A percentile compares a stretch with the other conserved stretches of the same genome.
phyloP scores from a whole-genome alignment of 768 basidiomycete species.

The Zangia roseola region DNA sequence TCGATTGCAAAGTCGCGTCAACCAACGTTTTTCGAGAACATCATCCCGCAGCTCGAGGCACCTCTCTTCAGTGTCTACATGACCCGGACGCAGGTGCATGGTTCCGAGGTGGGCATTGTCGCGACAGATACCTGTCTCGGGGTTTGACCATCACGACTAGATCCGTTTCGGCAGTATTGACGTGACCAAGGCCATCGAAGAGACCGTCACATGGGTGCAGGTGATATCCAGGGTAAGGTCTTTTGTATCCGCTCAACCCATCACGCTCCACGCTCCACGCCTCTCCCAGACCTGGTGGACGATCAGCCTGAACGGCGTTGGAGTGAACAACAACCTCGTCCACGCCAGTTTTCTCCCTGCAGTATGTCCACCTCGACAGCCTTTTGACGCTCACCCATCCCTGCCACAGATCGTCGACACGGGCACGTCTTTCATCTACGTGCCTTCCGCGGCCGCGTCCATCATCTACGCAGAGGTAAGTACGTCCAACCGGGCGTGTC shows the following conservation, averaged over 20 bases:
- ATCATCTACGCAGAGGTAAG: constrained; percentile 47
- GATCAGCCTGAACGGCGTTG: constrained; percentile 46
- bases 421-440: constrained; percentile 64
- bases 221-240: constrained; percentile 36
- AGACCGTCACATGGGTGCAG: constrained; percentile 35
- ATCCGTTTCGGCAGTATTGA: constrained; percentile 35
- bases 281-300: constrained; percentile 58
- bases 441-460: constrained; percentile 43
- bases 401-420: constrained; percentile 58
- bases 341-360: not conserved
- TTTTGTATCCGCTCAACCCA: not conserved
- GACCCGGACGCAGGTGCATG: constrained; percentile 37
- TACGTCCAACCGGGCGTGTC: not conserved
- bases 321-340: constrained; percentile 30
- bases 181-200: constrained; percentile 26
- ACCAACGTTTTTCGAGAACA: constrained; percentile 64
- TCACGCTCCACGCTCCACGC: not conserved
- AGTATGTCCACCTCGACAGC: constrained; percentile 15
- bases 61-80: constrained; percentile 63
- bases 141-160: not conserved
- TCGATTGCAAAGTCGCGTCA: constrained; percentile 45
- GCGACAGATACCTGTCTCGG: not conserved
- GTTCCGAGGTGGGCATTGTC: constrained; percentile 44
- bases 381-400: not conserved
- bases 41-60: constrained; percentile 43